phyloP scores from a whole-genome alignment of 352 stramenopile genomes.

The Globisporangium yorkense region DNA sequence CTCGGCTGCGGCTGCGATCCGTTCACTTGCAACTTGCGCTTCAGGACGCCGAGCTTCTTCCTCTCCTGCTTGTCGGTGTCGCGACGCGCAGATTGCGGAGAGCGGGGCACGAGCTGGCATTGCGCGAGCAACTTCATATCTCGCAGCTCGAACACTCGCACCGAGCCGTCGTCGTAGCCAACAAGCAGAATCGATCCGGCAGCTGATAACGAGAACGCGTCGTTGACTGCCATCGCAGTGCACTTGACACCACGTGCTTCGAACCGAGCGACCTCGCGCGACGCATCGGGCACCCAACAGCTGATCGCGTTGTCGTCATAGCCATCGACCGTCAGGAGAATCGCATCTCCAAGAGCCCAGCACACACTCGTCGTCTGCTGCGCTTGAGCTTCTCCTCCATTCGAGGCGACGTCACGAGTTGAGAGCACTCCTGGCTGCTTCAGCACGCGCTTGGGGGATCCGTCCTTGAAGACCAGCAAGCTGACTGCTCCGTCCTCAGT shows the following conservation, averaged over 20 bases:
- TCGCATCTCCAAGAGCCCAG: conserved; percentile 24
- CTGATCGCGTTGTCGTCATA: conserved; percentile 22
- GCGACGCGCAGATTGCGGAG: not conserved
- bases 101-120: conserved; percentile 20
- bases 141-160: conserved; percentile 48
- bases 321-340: conserved; percentile 27
- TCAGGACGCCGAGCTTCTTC: conserved; percentile 3
- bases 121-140: conserved; percentile 34
- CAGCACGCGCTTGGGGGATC: conserved; percentile 8
- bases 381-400: too few relatives aligned
- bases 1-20: not conserved
- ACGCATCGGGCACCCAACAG: conserved; percentile 35
- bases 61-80: not conserved
- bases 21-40: conserved; percentile 1
- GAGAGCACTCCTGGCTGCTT: conserved; percentile 1
- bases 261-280: conserved; percentile 35
- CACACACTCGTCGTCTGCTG: conserved; percentile 1
- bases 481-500: conserved; percentile 21
- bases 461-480: conserved; percentile 29
- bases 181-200: conserved; percentile 27
- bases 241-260: conserved; percentile 20
- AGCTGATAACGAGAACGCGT: not conserved
- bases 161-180: conserved; percentile 38
- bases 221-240: conserved; percentile 35
- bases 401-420: not conserved